Conservation (phyloP, 1,139 yeast species). For the Insectozyma bohioensis region DNA sequence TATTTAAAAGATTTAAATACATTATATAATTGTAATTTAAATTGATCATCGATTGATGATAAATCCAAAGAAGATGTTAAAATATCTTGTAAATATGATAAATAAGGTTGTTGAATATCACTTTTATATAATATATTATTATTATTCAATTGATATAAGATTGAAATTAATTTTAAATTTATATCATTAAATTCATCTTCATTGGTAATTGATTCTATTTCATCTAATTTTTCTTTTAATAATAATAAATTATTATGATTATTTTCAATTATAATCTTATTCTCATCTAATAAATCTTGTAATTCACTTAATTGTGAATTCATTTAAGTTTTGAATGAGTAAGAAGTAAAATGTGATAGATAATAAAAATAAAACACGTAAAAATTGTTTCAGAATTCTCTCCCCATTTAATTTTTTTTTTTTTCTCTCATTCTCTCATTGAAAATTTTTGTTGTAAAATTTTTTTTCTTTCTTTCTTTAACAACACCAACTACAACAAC, state of each 20-base stretch:
- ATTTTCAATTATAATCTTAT: conserved; percentile 11
- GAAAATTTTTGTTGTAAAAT: too few species aligned
- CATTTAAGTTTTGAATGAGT: not conserved
- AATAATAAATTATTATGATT: conserved; percentile 11
- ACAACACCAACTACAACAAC: too few species aligned
- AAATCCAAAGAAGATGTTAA: conserved; percentile 5
- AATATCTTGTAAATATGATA: conserved; percentile 7
- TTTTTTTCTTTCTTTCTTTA: not conserved
- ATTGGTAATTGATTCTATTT: conserved; percentile 1
- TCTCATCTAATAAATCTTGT: conserved; percentile 15
- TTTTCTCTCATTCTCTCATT: too few species aligned
- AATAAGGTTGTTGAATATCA: conserved; percentile 3
- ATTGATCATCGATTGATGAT: conserved; percentile 3
- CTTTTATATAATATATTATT: not conserved
- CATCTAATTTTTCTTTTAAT: conserved; percentile 1
- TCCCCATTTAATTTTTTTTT: too few species aligned
- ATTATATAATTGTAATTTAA: conserved; percentile 6
- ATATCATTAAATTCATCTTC: conserved; percentile 3
- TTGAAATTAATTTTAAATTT: too few species aligned
- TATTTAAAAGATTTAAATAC: conserved; percentile 7
- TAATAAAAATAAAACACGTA: too few species aligned
- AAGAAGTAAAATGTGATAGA: too few species aligned
- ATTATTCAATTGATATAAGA: not conserved
- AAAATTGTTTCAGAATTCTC: too few species aligned
- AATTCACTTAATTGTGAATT: conserved; percentile 12